Base-by-base conservation (phyloP, 2,329 filamentous ascomycete species). In the Cercospora zeina region DNA sequence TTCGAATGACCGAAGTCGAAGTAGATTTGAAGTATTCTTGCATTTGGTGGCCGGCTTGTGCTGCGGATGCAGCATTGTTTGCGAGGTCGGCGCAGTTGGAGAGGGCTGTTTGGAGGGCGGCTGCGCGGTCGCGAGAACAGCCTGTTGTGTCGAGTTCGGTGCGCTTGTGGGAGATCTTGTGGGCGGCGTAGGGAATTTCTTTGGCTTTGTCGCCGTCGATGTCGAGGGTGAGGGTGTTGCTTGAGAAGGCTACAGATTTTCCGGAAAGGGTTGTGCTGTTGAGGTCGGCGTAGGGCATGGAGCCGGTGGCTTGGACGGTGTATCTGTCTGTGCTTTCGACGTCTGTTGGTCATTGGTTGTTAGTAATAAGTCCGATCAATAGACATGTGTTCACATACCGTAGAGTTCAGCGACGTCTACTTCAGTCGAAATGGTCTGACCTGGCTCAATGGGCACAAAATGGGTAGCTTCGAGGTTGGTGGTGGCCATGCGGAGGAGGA, bases 21-120 rank as follows among this genome's bases (percentile, higher is more conserved):
- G 81, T 82, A 0, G 81, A 82, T 76, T 87, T 88, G 81, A 89
- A 90, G 79, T 87, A 89, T 70, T 87, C 83, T 19, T 53, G 36
- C 73, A 74, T 68, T 87, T 75, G 69, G 81, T 85, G 67, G 30
- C 82, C 83, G 0, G 79, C 82, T 1, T 77, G 72, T 0, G 84
- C 83, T 1, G 82, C 82, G 0, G 74, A 71, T 0, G 83, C 79
- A 9, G 87, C 86, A 3, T 77, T 73, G 2, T 75, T 76, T 1
- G 87, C 85, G 4, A 87, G 77, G 14, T 74, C 76, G 5, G 78
- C 76, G 70, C 86, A 85, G 74, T 85, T 83, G 64, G 71, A 72
- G 10, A 89, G 76, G 0, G 85, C 86, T 3, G 73, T 81, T 21
- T 74, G 71, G 16, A 84, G 80, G 1, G 80, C 74, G 0, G 75